These are phyloP conservation scores for Scedosporium minutisporum DNA, from an alignment of 2,329 filamentous ascomycete genomes.

Conservation along the genomic window DNA sequence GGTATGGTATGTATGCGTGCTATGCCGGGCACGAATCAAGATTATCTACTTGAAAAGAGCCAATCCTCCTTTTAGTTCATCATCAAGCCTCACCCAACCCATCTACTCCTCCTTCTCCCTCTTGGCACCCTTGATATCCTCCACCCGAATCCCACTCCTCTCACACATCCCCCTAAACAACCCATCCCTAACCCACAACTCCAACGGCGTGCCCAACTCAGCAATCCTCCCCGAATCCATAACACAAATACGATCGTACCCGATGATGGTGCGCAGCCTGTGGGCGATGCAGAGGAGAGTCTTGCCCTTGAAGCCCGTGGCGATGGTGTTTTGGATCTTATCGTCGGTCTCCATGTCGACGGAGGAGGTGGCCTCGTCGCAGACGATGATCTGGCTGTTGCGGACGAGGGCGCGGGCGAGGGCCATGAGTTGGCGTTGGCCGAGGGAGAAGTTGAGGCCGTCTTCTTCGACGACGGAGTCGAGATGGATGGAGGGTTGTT, in stretches of 20 bases:
- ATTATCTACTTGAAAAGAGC: too few species aligned
- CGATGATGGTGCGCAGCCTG: slow-evolving; percentile 81
- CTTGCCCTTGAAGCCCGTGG: slow-evolving; percentile 72
- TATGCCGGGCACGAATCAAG: too few species aligned
- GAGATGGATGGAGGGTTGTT: slow-evolving; percentile 56
- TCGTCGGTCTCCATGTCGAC: slow-evolving; percentile 96
- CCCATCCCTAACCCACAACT: slow-evolving; percentile 58
- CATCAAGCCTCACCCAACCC: neutral
- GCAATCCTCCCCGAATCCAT: slow-evolving; percentile 87
- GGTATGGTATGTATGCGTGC: too few species aligned
- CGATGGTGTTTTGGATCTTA: slow-evolving; percentile 88
- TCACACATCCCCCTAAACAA: slow-evolving; percentile 91
- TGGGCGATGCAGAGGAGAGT: slow-evolving; percentile 91
- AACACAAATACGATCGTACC: slow-evolving; percentile 91
- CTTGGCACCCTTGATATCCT: slow-evolving; percentile 40
- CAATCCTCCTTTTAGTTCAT: too few species aligned
- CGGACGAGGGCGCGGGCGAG: slow-evolving; percentile 84
- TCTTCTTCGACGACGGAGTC: slow-evolving; percentile 86
- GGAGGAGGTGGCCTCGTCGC: slow-evolving; percentile 87
- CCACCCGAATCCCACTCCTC: slow-evolving; percentile 60
- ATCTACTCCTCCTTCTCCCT: slow-evolving; percentile 19
- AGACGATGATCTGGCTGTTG: slow-evolving; percentile 83
- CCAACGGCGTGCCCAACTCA: slow-evolving; percentile 70
- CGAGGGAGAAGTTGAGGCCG: slow-evolving; percentile 90
- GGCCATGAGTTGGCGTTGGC: slow-evolving; percentile 92